Percentiles rank a stretch among this genome's conserved stretches.
phyloP scores from a whole-genome alignment of 441 rosid genomes.

The Gossypium lobatum region DNA sequence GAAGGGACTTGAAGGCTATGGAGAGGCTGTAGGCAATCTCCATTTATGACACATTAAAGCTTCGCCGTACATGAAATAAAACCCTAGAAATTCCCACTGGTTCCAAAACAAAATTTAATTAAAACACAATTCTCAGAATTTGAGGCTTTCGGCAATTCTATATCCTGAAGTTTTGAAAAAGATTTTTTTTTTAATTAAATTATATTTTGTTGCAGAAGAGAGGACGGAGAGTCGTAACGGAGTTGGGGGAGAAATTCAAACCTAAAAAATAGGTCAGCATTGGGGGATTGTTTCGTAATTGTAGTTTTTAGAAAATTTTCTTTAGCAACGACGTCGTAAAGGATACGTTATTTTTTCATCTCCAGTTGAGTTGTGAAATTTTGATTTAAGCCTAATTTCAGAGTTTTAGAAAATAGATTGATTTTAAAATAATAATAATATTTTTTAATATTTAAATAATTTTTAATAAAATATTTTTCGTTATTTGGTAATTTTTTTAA shows the following conservation, averaged over 20 bases:
- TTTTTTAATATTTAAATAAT: no score
- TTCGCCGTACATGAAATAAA: constrained; percentile 29
- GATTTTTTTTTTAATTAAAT: not conserved
- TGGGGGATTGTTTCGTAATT: constrained; percentile 12
- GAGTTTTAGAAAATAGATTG: no score
- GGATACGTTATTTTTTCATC: not conserved
- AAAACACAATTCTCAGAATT: not conserved
- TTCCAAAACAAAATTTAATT: not conserved
- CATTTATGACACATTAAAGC: constrained; percentile 56
- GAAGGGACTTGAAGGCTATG: constrained; percentile 27
- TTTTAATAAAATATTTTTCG: no score
- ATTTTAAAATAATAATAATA: no score
- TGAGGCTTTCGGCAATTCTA: not conserved
- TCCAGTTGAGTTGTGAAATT: no score
- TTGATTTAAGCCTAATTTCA: no score
- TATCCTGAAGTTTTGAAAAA: not conserved
- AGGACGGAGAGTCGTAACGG: constrained; percentile 17
- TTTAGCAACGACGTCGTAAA: not conserved
- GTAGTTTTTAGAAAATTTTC: not conserved
- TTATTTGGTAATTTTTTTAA: no score
- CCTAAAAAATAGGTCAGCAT: not conserved
- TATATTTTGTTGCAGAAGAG: not conserved
- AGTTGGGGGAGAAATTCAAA: constrained; percentile 10
- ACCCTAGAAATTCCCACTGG: constrained; percentile 26
- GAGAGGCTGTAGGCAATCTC: constrained; percentile 35